Evolutionary conservation across 345 rosid species (phyloP), one percentile per base, ranked within the genome.

Genomic region (Acer saccharum): DNA sequence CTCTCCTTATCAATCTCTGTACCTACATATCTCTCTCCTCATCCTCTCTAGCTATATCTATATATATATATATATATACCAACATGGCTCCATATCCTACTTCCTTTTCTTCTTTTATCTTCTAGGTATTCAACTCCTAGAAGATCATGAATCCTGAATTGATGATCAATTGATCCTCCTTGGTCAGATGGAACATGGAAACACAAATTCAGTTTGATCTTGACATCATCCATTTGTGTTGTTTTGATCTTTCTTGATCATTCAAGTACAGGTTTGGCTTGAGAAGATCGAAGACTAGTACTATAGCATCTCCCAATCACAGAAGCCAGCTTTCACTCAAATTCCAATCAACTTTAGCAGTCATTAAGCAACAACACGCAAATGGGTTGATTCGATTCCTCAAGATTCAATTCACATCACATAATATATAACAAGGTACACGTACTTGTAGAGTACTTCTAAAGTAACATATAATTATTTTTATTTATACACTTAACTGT

Each of bases 1-100:
- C 50, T 80, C 43, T 77, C 76, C 67, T 60, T 50, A 52, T 75
- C 75, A 55, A 68, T 67, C 70, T 81, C 76, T 77, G 46, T 43
- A 62, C 63, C 61, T 43, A 10, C 50, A 41, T 32, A 80, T 79
- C 66, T 41, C 76, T 80, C 60, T 50, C 76, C 63, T 44, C 75
- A 63, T 23, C 3, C 52, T 81, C 41, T 48, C 71, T 63, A 67
- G 68, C 79, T 46, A 17, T 32, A 71, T 57, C 71, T 72, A 65
- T 65, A 35, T 66, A 41, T 50, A 66, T 35, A 60, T 20, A 14
- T 72, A 65, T 65, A 35, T 29, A 29, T 29, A 35, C 39, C 76
- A 20, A 72, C 44, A 44, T 27, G 23, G 20, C 68, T 61, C 39
- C 62, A 32, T 13, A 18, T 71, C 29, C 52, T 13, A 32, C 44